Evolutionary conservation across 208 protist species (phyloP).

Genomic region (Zelonia costaricensis): DNA sequence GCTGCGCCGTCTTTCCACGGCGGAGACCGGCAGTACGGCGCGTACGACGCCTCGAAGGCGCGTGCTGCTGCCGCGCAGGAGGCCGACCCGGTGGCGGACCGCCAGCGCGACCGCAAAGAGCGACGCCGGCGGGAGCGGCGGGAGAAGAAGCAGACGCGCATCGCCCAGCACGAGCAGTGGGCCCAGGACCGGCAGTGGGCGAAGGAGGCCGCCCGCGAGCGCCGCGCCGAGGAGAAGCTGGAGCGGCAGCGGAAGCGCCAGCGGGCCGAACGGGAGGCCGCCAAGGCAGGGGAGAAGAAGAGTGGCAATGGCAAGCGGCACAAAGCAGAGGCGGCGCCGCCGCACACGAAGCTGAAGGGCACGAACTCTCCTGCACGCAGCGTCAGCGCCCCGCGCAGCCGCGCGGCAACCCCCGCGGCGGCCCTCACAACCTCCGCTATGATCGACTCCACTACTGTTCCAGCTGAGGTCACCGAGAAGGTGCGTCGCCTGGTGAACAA

Average conservation of each 20-base stretch:
- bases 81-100: constrained; percentile 30
- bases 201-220: constrained; percentile 15
- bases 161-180: constrained; percentile 59
- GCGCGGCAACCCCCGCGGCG: no score
- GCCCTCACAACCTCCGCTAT: neutral
- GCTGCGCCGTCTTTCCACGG: neutral
- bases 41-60: constrained; percentile 23
- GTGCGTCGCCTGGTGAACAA: constrained; percentile 73
- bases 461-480: constrained; percentile 31
- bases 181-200: constrained; percentile 40
- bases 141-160: constrained; percentile 51
- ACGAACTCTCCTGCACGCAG: neutral
- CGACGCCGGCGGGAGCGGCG: constrained; percentile 48
- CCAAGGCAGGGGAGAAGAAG: constrained; percentile 7
- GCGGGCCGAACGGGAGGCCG: constrained; percentile 6
- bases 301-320: constrained; percentile 13
- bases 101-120: constrained; percentile 63
- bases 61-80: neutral
- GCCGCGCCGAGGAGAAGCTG: constrained; percentile 1
- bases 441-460: constrained; percentile 16
- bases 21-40: neutral
- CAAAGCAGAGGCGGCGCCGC: neutral
- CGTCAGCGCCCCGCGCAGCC: no score
- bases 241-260: constrained; percentile 23
- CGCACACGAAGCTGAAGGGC: neutral